These are phyloP conservation scores for Antrodiella citrinella DNA, from an alignment of 768 basidiomycete species.

Conservation along the genomic window DNA sequence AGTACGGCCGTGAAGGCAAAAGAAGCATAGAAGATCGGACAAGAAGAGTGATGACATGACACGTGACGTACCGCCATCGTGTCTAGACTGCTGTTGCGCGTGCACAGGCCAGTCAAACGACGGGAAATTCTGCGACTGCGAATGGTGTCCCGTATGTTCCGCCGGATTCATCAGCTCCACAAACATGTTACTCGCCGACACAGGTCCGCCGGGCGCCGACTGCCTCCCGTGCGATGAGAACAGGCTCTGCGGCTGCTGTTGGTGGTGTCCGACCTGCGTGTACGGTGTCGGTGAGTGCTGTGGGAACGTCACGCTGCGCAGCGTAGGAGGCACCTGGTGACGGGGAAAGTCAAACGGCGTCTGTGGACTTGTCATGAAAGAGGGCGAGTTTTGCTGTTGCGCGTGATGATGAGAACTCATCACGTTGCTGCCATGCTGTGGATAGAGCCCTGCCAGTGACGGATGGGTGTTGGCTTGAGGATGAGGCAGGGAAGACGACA, in stretches of 20 bases:
- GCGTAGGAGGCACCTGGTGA: neutral
- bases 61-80: too few relatives aligned
- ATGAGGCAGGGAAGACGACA: slow-evolving; percentile 11
- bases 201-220: slow-evolving; percentile 6
- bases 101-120: slow-evolving; percentile 21
- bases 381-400: slow-evolving; percentile 4
- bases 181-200: slow-evolving; percentile 15
- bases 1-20: too few relatives aligned
- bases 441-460: slow-evolving; percentile 8
- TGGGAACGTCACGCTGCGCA: slow-evolving; percentile 13
- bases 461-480: slow-evolving; percentile 11
- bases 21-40: too few relatives aligned
- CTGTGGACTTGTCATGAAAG: slow-evolving; percentile 8
- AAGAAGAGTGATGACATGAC: too few relatives aligned
- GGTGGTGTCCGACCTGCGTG: neutral
- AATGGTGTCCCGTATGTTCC: slow-evolving; percentile 7
- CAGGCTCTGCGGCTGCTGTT: slow-evolving; percentile 8
- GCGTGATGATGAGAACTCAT: neutral
- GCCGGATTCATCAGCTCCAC: slow-evolving; percentile 16
- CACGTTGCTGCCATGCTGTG: neutral
- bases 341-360: slow-evolving; percentile 12
- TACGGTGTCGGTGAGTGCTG: slow-evolving; percentile 5
- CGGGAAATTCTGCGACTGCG: slow-evolving; percentile 5
- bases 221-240: slow-evolving; percentile 4
- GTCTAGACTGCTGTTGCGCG: neutral